phyloP scores from a whole-genome alignment of 495 filamentous ascomycete species.

The Chlorociboria aeruginascens region DNA sequence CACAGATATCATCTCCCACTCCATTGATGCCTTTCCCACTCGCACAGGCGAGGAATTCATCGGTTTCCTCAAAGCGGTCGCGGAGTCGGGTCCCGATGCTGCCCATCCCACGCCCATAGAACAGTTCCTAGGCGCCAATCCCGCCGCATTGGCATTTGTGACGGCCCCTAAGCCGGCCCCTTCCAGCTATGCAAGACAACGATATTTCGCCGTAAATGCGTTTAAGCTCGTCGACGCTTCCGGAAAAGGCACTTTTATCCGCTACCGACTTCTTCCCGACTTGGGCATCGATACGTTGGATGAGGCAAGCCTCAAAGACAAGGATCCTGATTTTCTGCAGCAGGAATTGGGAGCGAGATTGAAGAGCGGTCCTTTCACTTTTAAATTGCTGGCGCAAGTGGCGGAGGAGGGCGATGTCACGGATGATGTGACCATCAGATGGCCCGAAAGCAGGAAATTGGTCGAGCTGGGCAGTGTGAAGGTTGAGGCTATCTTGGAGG shows the following conservation, averaged over 20 bases:
- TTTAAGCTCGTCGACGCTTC: constrained; percentile 32
- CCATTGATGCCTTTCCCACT: constrained; percentile 34
- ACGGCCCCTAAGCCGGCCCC: constrained; percentile 35
- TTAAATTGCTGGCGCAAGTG: constrained; percentile 35
- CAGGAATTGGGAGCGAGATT: constrained; percentile 28
- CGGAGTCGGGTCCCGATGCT: constrained; percentile 9
- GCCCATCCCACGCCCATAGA: constrained; percentile 18
- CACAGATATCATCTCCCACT: constrained; percentile 43
- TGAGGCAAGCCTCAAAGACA: constrained; percentile 22
- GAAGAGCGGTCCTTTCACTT: constrained; percentile 23
- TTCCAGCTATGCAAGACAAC: constrained; percentile 30
- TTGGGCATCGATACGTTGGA: constrained; percentile 25
- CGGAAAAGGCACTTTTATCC: constrained; percentile 31
- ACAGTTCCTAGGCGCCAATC: constrained; percentile 30
- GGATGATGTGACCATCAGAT: constrained; percentile 37
- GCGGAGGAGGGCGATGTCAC: constrained; percentile 36
- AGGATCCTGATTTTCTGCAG: constrained; percentile 28
- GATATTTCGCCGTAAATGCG: constrained; percentile 36
- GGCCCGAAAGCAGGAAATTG: constrained; percentile 33
- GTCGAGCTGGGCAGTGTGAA: constrained; percentile 37
- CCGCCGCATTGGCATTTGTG: constrained; percentile 32
- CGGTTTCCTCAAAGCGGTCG: constrained; percentile 30
- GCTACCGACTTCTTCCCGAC: constrained; percentile 32
- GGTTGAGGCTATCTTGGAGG: constrained; percentile 24
- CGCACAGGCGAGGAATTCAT: constrained; percentile 36